These are phyloP conservation scores for Colletotrichum tamarilloi DNA, from an alignment of 2,329 filamentous ascomycete species.

Conservation along the genomic window DNA sequence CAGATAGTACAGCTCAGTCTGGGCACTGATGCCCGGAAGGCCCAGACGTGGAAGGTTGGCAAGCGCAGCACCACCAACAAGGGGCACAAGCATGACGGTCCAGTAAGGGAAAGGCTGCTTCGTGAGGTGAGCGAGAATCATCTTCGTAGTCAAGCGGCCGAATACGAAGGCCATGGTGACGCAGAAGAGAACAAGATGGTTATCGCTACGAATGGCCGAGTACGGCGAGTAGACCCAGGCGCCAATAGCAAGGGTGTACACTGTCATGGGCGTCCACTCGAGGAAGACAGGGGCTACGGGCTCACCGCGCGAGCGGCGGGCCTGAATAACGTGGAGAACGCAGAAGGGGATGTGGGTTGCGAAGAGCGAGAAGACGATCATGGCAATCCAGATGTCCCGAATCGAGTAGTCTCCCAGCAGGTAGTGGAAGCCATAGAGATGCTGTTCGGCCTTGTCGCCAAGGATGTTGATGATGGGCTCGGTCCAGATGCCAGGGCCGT, in stretches of 20 bases:
- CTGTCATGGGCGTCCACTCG: conserved; percentile 91
- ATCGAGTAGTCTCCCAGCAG: conserved; percentile 79
- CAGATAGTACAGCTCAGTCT: conserved; percentile 82
- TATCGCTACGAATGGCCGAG: conserved; percentile 82
- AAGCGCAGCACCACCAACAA: conserved; percentile 85
- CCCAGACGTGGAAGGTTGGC: conserved; percentile 85
- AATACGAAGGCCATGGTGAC: conserved; percentile 97
- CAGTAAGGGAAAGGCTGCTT: conserved; percentile 96
- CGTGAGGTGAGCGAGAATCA: conserved; percentile 95
- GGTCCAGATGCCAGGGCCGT: conserved; percentile 89
- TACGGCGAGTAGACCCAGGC: conserved; percentile 93
- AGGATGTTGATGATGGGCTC: conserved; percentile 77
- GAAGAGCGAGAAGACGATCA: conserved; percentile 74
- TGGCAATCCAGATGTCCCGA: conserved; percentile 86
- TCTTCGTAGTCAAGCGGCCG: conserved; percentile 98
- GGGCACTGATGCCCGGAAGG: conserved; percentile 72
- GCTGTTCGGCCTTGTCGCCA: conserved; percentile 64
- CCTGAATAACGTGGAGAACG: conserved; percentile 84
- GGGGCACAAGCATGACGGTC: conserved; percentile 89
- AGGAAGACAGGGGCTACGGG: conserved; percentile 86
- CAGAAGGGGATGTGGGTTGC: conserved; percentile 87
- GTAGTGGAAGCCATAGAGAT: conserved; percentile 63
- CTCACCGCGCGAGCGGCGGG: conserved; percentile 77
- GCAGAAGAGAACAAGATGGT: conserved; percentile 92
- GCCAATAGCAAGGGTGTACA: conserved; percentile 80